A percentile compares a stretch with the other conserved stretches of the same genome.
Evolutionary conservation across 2,329 filamentous ascomycete species (phyloP).

Genomic region (Chaetomium sp.): DNA sequence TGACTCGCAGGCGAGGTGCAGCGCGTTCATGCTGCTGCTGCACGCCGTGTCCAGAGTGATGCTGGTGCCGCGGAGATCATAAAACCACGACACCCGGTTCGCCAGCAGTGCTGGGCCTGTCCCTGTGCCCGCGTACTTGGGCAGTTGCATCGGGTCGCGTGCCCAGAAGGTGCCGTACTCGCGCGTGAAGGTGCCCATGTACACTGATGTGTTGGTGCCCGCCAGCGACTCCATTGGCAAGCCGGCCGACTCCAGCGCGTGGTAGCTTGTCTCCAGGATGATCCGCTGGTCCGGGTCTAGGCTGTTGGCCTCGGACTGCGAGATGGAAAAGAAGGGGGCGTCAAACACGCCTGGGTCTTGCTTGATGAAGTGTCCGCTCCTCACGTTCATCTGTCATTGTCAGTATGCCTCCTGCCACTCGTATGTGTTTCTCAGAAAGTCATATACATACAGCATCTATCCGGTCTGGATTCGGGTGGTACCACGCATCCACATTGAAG

Average conservation of each 20-base stretch:
- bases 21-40: constrained; percentile 5
- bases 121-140: neutral
- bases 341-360: neutral
- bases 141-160: neutral
- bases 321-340: neutral
- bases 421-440: too few relatives aligned
- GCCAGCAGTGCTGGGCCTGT: neutral
- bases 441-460: too few relatives aligned
- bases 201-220: neutral
- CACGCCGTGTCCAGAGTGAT: constrained; percentile 16
- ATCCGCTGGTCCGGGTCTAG: neutral
- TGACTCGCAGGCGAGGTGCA: constrained; percentile 1
- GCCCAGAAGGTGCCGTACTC: neutral
- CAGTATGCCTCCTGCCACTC: too few relatives aligned
- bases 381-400: too few relatives aligned
- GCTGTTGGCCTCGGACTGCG: neutral
- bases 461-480: too few relatives aligned
- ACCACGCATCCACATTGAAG: too few relatives aligned
- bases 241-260: neutral
- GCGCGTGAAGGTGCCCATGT: neutral
- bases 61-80: constrained; percentile 5
- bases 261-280: neutral
- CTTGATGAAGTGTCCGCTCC: neutral
- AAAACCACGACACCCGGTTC: neutral
- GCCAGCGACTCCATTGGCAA: neutral